Evolutionary conservation across 495 filamentous ascomycete genomes (phyloP).

Genomic region (Evernia prunastri): DNA sequence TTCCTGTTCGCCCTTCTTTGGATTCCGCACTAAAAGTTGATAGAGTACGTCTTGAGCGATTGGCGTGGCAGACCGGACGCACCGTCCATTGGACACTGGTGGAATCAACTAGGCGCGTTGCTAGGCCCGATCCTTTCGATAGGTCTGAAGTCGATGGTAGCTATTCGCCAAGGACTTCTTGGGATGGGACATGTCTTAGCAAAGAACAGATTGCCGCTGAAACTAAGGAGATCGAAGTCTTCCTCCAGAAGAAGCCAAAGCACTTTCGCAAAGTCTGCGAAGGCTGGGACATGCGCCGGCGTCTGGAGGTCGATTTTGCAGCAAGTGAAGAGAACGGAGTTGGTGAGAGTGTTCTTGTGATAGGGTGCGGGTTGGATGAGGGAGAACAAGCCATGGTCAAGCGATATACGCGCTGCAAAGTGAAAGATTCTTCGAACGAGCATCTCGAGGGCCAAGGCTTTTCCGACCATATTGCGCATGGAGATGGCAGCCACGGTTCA

Average conservation of each 20-base stretch:
- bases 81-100: conserved; percentile 73
- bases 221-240: conserved; percentile 74
- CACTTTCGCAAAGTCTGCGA: conserved; percentile 73
- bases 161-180: conserved; percentile 62
- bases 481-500: neutral
- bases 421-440: conserved; percentile 22
- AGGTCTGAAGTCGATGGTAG: conserved; percentile 54
- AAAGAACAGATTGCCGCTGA: conserved; percentile 64
- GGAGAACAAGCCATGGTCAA: conserved; percentile 43
- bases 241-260: conserved; percentile 63
- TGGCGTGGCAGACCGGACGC: conserved; percentile 75
- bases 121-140: conserved; percentile 63
- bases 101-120: conserved; percentile 64
- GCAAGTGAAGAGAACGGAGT: conserved; percentile 64
- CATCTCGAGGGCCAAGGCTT: conserved; percentile 4
- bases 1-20: conserved; percentile 45
- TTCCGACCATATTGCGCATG: conserved; percentile 29
- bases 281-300: conserved; percentile 89
- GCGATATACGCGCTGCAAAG: conserved; percentile 45
- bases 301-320: conserved; percentile 82
- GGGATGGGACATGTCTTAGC: conserved; percentile 63
- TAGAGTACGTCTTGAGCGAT: conserved; percentile 42
- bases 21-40: conserved; percentile 31
- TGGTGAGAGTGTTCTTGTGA: conserved; percentile 69
- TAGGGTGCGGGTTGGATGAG: conserved; percentile 62